Percentiles rank a stretch among this genome's conserved stretches.
Evolutionary conservation across 768 basidiomycete genomes (phyloP).

Genomic region (Hortiboletus campestris): DNA sequence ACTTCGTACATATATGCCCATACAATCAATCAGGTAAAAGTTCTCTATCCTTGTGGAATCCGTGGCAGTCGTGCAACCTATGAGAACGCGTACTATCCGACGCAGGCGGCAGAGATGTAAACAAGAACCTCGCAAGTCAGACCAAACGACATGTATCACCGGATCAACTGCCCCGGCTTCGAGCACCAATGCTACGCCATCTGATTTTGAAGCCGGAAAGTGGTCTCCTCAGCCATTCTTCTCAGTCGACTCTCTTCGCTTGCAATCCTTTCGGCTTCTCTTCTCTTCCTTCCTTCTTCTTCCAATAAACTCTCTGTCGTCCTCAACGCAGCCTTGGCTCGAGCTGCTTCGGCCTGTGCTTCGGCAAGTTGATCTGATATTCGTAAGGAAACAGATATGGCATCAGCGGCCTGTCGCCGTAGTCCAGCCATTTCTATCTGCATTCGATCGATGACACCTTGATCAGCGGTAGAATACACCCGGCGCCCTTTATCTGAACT

Average conservation of each 20-base stretch:
- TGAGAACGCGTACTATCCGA: not conserved
- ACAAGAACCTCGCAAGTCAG: not conserved
- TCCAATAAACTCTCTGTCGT: constrained; percentile 57
- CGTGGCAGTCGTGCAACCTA: not conserved
- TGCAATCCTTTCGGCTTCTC: constrained; percentile 54
- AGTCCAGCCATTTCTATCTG: constrained; percentile 63
- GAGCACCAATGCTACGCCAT: not conserved
- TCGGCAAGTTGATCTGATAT: constrained; percentile 71
- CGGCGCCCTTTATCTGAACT: constrained; percentile 32
- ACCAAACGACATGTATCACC: not conserved
- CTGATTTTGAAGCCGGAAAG: constrained; percentile 36
- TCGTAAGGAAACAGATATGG: constrained; percentile 59
- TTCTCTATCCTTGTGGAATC: constrained; percentile 9
- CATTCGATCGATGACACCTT: constrained; percentile 56
- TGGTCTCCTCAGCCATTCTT: constrained; percentile 49
- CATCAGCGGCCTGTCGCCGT: constrained; percentile 66
- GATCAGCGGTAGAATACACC: constrained; percentile 33
- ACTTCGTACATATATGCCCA: not conserved
- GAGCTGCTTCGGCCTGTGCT: constrained; percentile 58
- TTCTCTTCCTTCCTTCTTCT: constrained; percentile 55
- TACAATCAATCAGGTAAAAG: not conserved
- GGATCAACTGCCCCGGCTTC: not conserved
- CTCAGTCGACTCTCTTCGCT: constrained; percentile 49
- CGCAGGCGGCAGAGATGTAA: not conserved
- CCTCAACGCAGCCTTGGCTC: constrained; percentile 53